Percentiles rank a stretch among this genome's conserved stretches.
phyloP scores from a whole-genome alignment of 2,329 filamentous ascomycete species.

The Diplodia sapinea region DNA sequence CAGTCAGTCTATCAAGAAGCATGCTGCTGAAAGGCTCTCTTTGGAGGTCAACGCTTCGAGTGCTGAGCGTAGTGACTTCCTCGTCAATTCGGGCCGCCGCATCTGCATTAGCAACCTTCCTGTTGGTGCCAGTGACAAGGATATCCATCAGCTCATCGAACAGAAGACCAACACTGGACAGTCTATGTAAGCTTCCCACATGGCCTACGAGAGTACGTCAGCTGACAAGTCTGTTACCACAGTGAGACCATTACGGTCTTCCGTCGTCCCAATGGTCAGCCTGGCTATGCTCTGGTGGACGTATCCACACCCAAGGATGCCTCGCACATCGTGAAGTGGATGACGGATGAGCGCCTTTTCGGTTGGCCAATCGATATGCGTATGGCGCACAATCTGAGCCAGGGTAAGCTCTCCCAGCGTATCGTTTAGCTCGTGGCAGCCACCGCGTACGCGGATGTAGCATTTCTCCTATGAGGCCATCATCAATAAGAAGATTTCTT shows the following conservation, averaged over 20 bases:
- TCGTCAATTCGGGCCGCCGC: conserved; percentile 5
- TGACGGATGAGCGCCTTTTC: conserved; percentile 26
- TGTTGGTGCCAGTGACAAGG: neutral
- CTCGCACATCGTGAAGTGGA: conserved; percentile 25
- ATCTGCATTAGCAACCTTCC: conserved; percentile 30
- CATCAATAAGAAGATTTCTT: neutral
- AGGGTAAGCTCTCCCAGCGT: conserved; percentile 19
- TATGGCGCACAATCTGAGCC: conserved; percentile 14
- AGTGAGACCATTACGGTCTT: conserved; percentile 21
- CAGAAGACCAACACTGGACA: neutral
- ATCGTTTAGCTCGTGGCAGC: neutral
- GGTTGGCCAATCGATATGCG: conserved; percentile 25
- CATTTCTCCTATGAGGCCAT: neutral
- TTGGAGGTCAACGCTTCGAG: too few species aligned
- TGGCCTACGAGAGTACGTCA: neutral
- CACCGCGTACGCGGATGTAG: neutral
- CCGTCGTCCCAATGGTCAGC: conserved; percentile 12
- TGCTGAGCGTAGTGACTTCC: neutral
- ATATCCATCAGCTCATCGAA: conserved; percentile 17
- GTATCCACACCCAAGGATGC: neutral
- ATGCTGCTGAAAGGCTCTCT: neutral
- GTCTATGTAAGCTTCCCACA: conserved; percentile 3
- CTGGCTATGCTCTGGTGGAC: conserved; percentile 25
- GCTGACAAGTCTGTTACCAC: neutral
- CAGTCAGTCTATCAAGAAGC: neutral